Evolutionary conservation across 2,329 filamentous ascomycete genomes (phyloP).

Genomic region (Claviceps monticola): DNA sequence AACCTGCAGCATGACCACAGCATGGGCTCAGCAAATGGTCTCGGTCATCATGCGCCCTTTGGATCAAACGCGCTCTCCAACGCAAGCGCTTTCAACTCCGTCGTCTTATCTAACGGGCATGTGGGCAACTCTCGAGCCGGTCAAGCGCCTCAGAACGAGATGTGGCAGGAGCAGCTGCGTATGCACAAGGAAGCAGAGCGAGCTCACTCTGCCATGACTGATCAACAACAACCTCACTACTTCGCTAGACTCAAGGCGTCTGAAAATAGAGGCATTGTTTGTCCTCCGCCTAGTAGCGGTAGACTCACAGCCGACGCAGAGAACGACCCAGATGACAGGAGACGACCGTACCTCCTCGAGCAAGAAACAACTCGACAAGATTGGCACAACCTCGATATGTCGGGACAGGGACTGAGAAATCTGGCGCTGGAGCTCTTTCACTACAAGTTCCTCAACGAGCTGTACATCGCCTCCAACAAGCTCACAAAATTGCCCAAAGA

Average conservation of each 20-base stretch:
- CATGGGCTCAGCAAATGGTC: constrained; percentile 38
- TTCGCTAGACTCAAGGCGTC: constrained; percentile 60
- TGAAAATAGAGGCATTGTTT: constrained; percentile 54
- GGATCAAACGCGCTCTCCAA: constrained; percentile 40
- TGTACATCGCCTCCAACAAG: constrained; percentile 91
- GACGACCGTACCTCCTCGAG: constrained; percentile 51
- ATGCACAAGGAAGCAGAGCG: constrained; percentile 64
- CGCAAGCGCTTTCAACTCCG: constrained; percentile 44
- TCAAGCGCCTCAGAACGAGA: constrained; percentile 44
- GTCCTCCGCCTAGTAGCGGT: constrained; percentile 36
- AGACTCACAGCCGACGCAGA: constrained; percentile 34
- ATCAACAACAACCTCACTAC: constrained; percentile 51
- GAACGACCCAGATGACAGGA: constrained; percentile 40
- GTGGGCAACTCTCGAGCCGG: constrained; percentile 31
- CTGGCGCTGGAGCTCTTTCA: constrained; percentile 68
- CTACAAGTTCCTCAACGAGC: constrained; percentile 79
- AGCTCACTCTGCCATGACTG: constrained; percentile 57
- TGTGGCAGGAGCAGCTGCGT: constrained; percentile 82
- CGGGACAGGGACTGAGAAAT: constrained; percentile 84
- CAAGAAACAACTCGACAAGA: constrained; percentile 58
- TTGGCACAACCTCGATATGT: constrained; percentile 89
- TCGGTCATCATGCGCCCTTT: constrained; percentile 29
- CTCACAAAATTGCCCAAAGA: constrained; percentile 63
- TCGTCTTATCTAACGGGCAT: constrained; percentile 44
- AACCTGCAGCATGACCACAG: constrained; percentile 44